phyloP scores from a whole-genome alignment of 2,329 filamentous ascomycete genomes.

The Ophiosphaerella herpotricha region DNA sequence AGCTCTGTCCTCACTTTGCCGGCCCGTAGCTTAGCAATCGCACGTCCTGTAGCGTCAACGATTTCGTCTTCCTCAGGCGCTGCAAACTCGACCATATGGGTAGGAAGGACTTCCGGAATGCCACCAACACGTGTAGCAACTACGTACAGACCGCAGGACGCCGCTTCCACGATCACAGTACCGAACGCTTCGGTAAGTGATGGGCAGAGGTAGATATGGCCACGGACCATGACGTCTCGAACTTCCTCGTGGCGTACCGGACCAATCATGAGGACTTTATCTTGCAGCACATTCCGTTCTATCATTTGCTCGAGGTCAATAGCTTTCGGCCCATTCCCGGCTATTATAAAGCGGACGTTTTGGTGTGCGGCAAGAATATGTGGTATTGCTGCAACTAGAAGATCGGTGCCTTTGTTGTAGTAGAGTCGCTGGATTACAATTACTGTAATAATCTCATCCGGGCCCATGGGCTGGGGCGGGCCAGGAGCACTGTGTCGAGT shows the following conservation, averaged over 20 bases:
- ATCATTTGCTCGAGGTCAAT: constrained; percentile 99
- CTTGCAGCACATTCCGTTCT: constrained; percentile 90
- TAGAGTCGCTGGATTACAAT: constrained; percentile 97
- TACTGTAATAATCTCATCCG: constrained; percentile 88
- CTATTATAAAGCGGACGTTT: constrained; percentile 96
- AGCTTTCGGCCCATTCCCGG: constrained; percentile 91
- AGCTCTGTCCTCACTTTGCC: constrained; percentile 88
- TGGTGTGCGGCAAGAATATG: constrained; percentile 86
- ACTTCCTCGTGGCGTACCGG: constrained; percentile 95
- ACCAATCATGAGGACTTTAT: constrained; percentile 89
- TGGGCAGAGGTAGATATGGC: constrained; percentile 95
- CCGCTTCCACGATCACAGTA: constrained; percentile 96
- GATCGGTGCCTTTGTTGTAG: constrained; percentile 97
- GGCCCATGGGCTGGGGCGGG: constrained; percentile 71
- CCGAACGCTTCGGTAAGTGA: constrained; percentile 96
- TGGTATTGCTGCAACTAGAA: constrained; percentile 94
- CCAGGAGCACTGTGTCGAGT: constrained; percentile 48
- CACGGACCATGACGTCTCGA: constrained; percentile 93
- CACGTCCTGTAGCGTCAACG: constrained; percentile 84
- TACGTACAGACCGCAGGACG: constrained; percentile 92
- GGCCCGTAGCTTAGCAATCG: constrained; percentile 82
- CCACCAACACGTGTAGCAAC: constrained; percentile 96
- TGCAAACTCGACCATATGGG: constrained; percentile 97
- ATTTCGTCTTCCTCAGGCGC: constrained; percentile 96
- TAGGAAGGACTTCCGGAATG: constrained; percentile 92